phyloP scores from a whole-genome alignment of 495 filamentous ascomycete species.

The Aspergillus asperescens region DNA sequence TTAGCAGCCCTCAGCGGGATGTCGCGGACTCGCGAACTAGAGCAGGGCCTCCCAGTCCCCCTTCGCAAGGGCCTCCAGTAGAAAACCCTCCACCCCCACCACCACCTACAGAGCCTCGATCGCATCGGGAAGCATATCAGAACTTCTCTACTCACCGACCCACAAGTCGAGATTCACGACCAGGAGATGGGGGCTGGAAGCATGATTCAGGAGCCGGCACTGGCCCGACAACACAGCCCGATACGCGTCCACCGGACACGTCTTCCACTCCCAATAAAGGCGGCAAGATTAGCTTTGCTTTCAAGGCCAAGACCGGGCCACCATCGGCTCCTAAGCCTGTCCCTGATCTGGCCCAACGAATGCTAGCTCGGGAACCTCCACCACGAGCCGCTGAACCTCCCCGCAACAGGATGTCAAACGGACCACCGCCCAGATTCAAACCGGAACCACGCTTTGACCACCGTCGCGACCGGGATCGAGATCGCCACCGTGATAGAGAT shows the following conservation, averaged over 20 bases:
- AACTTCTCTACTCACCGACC: constrained; percentile 57
- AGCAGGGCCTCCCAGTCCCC: constrained; percentile 31
- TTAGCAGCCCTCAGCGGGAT: constrained; percentile 60
- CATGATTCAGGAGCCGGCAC: constrained; percentile 28
- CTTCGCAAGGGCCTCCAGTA: constrained; percentile 24
- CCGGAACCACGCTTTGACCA: constrained; percentile 41
- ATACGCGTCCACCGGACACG: constrained; percentile 37
- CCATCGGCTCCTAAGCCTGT: constrained; percentile 58
- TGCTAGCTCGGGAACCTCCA: constrained; percentile 52
- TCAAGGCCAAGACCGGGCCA: constrained; percentile 66
- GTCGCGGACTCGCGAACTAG: constrained; percentile 33
- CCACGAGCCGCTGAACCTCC: constrained; percentile 36
- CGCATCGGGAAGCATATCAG: constrained; percentile 41
- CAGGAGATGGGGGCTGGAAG: constrained; percentile 52
- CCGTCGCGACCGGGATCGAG: constrained; percentile 40
- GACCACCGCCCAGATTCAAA: constrained; percentile 39
- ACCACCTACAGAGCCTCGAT: constrained; percentile 27
- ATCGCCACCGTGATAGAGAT: constrained; percentile 38
- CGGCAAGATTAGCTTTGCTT: constrained; percentile 81
- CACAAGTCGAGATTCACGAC: constrained; percentile 54
- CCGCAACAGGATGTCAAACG: constrained; percentile 35
- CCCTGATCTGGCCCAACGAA: constrained; percentile 63
- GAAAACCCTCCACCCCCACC: constrained; percentile 25
- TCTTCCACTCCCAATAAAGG: constrained; percentile 51
- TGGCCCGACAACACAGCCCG: constrained; percentile 44